Evolutionary conservation across 768 basidiomycete genomes (phyloP), one percentile per base, ranked within the genome.

Genomic region (Vararia minispora): DNA sequence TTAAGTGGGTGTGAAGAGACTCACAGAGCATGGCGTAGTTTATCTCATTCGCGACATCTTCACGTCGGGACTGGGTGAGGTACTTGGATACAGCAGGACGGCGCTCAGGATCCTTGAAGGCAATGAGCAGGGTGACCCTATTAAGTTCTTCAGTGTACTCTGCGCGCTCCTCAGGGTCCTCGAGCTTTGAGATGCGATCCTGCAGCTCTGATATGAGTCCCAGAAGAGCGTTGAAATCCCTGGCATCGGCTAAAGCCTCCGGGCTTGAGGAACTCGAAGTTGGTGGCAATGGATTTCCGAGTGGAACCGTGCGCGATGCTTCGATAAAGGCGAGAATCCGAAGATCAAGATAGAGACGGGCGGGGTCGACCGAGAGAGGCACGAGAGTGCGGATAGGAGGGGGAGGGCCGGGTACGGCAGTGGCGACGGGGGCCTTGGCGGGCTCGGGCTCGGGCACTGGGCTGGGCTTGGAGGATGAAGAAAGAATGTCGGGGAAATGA

Each of bases 311-410:
- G 21, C 89, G 76, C 46, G 87, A 77, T 16, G 79, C 71, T 58
- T 97, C 92, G 51, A 86, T 78, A 61, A 95, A 97, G 2, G 75
- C 73, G 28, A 84, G 78, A 33, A 95, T 85, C 35, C 80, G 81
- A 27, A 97, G 76, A 53, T 95, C 91, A 44, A 97, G 70, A 13
- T 66, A 63, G 37, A 94, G 67, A 49, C 90, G 86, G 2, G 64
- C 57, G n/a, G 89, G 81, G 33, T 80, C 68, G 20, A 78, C 66
- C 5, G 88, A 80, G 2, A 74, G 79, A 3, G 74, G 60, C 18
- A 72, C 61, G 16, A 71, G 55, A 45, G 74, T 80, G 40, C 69
- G 58, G 29, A 70, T 57, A n/a, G n/a, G n/a, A n/a, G n/a, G n/a
- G n/a, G n/a, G 25, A 53, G 55, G 18, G 48, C 62, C 27, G 48